phyloP scores from a whole-genome alignment of 2,329 filamentous ascomycete genomes.

The Arthroderma sp. region DNA sequence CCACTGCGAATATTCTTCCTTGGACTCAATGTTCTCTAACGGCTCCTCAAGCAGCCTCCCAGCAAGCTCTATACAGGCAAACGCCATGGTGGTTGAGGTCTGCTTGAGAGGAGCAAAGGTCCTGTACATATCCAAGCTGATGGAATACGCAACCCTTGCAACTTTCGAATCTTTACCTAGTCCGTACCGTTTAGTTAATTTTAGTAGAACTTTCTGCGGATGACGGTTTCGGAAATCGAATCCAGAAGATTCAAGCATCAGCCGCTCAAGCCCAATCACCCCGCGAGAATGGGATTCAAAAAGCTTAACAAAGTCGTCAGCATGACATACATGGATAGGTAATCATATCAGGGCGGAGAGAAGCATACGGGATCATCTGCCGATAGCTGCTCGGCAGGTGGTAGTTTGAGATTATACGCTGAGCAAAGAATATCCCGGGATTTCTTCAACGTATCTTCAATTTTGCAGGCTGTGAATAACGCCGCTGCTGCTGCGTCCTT shows the following conservation, averaged over 20 bases:
- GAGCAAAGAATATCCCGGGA: slow-evolving; percentile 85
- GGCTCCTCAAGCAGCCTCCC: slow-evolving; percentile 51
- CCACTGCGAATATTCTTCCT: slow-evolving; percentile 37
- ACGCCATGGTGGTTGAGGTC: slow-evolving; percentile 68
- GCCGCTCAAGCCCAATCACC: slow-evolving; percentile 77
- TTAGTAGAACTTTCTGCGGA: slow-evolving; percentile 72
- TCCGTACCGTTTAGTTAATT: slow-evolving; percentile 53
- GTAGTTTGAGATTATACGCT: slow-evolving; percentile 68
- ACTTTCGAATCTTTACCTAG: slow-evolving; percentile 30
- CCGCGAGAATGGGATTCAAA: slow-evolving; percentile 69
- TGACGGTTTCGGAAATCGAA: slow-evolving; percentile 90
- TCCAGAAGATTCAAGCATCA: slow-evolving; percentile 81
- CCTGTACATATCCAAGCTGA: slow-evolving; percentile 80
- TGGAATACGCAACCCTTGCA: slow-evolving; percentile 55
- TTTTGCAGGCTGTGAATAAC: slow-evolving; percentile 88
- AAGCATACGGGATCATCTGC: slow-evolving; percentile 64
- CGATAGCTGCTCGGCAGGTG: slow-evolving; percentile 53
- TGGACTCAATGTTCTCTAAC: slow-evolving; percentile 36
- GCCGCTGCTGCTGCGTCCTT: slow-evolving; percentile 77
- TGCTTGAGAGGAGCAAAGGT: slow-evolving; percentile 90
- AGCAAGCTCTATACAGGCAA: slow-evolving; percentile 70
- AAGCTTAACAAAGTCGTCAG: slow-evolving; percentile 36
- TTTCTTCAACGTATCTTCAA: slow-evolving; percentile 96
- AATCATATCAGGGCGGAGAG: not conserved
- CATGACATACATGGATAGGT: not conserved